A percentile compares a stretch with the other conserved stretches of the same genome.
Evolutionary conservation across 2,329 filamentous ascomycete species (phyloP).

Genomic region (Coniochaeta sp.): DNA sequence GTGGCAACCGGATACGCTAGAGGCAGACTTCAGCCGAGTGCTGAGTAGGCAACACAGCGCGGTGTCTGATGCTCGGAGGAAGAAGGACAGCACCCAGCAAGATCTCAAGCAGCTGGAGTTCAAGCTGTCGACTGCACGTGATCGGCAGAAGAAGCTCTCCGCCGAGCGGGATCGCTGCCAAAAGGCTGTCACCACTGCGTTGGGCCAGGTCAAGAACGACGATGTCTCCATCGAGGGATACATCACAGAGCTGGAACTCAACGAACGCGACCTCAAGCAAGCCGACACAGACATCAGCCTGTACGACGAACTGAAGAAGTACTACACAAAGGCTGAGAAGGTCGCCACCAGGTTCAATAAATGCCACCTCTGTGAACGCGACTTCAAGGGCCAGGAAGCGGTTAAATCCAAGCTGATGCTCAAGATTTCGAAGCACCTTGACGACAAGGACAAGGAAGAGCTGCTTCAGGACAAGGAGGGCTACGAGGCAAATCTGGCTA

Average conservation of each 20-base stretch:
- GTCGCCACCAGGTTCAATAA: conserved; percentile 60
- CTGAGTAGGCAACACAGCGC: conserved; percentile 49
- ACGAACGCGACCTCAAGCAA: conserved; percentile 50
- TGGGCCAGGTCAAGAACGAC: conserved; percentile 33
- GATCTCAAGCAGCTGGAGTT: conserved; percentile 73
- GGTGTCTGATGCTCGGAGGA: conserved; percentile 58
- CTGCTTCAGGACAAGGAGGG: conserved; percentile 45
- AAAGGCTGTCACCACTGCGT: conserved; percentile 42
- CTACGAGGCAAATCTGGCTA: conserved; percentile 50
- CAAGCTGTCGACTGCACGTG: conserved; percentile 58
- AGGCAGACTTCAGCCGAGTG: conserved; percentile 60
- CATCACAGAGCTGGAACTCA: conserved; percentile 37
- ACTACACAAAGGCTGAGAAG: conserved; percentile 62
- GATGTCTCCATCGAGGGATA: conserved; percentile 46
- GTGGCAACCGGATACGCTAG: conserved; percentile 67
- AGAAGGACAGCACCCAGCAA: conserved; percentile 62
- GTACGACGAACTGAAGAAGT: conserved; percentile 62
- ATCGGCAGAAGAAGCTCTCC: conserved; percentile 57
- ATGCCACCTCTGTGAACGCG: conserved; percentile 70
- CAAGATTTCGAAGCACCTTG: conserved; percentile 58
- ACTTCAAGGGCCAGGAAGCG: conserved; percentile 54
- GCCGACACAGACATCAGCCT: conserved; percentile 62
- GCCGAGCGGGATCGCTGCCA: conserved; percentile 57
- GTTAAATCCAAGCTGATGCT: conserved; percentile 58
- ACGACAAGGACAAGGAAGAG: conserved; percentile 55